Evolutionary conservation across 768 basidiomycete genomes (phyloP).

Genomic region (Rhodocollybia butyracea): DNA sequence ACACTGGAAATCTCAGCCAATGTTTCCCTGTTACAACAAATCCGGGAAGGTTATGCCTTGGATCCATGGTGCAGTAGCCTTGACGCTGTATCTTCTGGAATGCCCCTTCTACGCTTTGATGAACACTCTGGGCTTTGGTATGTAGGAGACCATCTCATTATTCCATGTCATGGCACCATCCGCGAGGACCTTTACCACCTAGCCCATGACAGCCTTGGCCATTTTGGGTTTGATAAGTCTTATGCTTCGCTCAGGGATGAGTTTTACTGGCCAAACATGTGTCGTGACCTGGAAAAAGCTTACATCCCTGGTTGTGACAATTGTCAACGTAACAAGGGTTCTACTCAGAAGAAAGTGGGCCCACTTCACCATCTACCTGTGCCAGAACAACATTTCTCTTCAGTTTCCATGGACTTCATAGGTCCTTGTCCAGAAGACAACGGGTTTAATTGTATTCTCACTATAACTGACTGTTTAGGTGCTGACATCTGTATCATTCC

Average conservation of each 20-base stretch:
- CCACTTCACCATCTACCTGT: conserved; percentile 18
- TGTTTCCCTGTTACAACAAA: neutral
- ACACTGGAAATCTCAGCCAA: no score
- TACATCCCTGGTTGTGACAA: conserved; percentile 21
- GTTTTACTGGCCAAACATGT: conserved; percentile 20
- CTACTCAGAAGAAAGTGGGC: conserved; percentile 12
- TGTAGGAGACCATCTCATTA: neutral
- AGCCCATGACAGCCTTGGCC: conserved; percentile 11
- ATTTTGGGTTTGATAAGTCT: conserved; percentile 17
- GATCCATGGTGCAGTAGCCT: no score
- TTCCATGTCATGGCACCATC: conserved; percentile 1
- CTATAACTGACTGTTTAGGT: conserved; percentile 16
- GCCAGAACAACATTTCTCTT: conserved; percentile 9
- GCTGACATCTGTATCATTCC: conserved; percentile 16
- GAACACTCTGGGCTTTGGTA: neutral
- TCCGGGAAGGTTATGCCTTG: neutral
- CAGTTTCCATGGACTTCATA: conserved; percentile 21
- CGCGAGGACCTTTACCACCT: conserved; percentile 10
- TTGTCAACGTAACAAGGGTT: conserved; percentile 27
- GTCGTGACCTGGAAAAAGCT: conserved; percentile 12
- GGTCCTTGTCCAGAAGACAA: conserved; percentile 19
- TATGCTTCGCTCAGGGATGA: conserved; percentile 9
- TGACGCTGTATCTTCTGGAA: neutral
- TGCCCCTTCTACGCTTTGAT: neutral
- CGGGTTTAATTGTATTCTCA: conserved; percentile 17